A percentile compares a stretch with the other conserved stretches of the same genome.
These are phyloP conservation scores for Suhomyces wounanorum DNA, from an alignment of 1,139 yeast species.

Conservation along the genomic window DNA sequence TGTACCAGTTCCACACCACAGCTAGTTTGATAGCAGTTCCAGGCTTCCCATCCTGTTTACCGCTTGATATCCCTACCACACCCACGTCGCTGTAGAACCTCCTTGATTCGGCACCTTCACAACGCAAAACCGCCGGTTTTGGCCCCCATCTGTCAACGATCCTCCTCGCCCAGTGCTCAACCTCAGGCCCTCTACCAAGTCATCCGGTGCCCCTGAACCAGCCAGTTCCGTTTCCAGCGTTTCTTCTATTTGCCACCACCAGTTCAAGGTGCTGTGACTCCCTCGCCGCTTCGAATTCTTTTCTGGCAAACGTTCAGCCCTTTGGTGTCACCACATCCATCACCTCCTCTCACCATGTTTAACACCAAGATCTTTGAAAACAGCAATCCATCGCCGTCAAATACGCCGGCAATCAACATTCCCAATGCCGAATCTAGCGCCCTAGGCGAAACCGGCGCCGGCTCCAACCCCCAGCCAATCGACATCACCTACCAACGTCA, in stretches of 20 bases:
- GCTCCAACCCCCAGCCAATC: conserved; percentile 42
- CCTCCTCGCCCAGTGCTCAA: background rate
- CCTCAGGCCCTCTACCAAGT: background rate
- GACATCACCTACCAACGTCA: conserved; percentile 50
- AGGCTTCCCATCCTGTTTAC: background rate
- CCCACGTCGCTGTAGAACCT: background rate
- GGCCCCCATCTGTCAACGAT: background rate
- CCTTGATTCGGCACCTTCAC: background rate
- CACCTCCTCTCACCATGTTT: conserved; percentile 15
- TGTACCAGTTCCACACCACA: background rate
- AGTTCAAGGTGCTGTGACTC: background rate
- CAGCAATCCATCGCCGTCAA: conserved; percentile 16
- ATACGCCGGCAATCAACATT: conserved; percentile 23
- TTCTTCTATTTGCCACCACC: background rate
- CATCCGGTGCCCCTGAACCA: background rate
- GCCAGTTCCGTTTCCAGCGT: background rate
- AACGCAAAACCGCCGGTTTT: background rate
- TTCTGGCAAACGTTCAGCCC: background rate
- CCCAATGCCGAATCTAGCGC: conserved; percentile 14
- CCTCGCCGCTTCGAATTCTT: background rate
- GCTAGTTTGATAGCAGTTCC: background rate
- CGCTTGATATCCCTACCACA: background rate
- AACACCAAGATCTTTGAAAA: conserved; percentile 23
- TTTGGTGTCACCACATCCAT: background rate
- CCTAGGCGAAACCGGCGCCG: conserved; percentile 7